These are phyloP conservation scores for Boletus bicolor DNA, from an alignment of 768 basidiomycete genomes.

Conservation along the genomic window DNA sequence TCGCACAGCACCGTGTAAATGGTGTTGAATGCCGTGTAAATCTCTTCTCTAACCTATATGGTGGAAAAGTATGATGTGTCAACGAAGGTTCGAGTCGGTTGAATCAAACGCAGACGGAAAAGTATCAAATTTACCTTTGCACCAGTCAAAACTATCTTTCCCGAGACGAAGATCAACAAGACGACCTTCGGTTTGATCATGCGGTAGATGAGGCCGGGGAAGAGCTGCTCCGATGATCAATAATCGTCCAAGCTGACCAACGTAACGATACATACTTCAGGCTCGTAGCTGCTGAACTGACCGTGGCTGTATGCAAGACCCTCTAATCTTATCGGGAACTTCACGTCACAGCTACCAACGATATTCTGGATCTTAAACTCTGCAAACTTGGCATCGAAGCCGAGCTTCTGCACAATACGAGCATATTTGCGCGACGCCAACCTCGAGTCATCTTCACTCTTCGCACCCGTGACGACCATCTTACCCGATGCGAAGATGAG, in stretches of 20 bases:
- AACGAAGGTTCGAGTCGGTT: conserved; percentile 33
- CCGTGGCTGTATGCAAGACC: conserved; percentile 97
- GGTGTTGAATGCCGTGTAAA: conserved; percentile 98
- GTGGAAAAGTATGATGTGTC: conserved; percentile 39
- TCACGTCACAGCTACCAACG: conserved; percentile 96
- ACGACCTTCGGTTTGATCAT: conserved; percentile 99
- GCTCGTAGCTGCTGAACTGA: conserved; percentile 96
- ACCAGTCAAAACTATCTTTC: conserved; percentile 98
- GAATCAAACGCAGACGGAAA: background rate
- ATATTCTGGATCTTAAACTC: conserved; percentile 99
- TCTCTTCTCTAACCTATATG: conserved; percentile 92
- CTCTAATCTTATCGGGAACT: conserved; percentile 97
- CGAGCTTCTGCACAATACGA: conserved; percentile 98
- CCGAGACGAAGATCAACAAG: conserved; percentile 96
- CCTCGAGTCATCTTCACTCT: conserved; percentile 96
- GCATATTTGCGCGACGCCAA: conserved; percentile 98
- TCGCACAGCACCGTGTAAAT: conserved; percentile 98
- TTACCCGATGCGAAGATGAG: conserved; percentile 99
- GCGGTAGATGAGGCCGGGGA: conserved; percentile 98
- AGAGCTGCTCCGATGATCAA: conserved; percentile 54
- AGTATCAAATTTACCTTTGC: conserved; percentile 73
- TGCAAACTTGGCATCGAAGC: conserved; percentile 98
- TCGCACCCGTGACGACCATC: conserved; percentile 99
- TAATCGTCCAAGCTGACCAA: background rate
- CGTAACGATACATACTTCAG: conserved; percentile 64